Percentiles rank a stretch among this genome's conserved stretches.
Conservation (phyloP, 495 filamentous ascomycete genomes). For the Tetracladium marchalianum region DNA sequence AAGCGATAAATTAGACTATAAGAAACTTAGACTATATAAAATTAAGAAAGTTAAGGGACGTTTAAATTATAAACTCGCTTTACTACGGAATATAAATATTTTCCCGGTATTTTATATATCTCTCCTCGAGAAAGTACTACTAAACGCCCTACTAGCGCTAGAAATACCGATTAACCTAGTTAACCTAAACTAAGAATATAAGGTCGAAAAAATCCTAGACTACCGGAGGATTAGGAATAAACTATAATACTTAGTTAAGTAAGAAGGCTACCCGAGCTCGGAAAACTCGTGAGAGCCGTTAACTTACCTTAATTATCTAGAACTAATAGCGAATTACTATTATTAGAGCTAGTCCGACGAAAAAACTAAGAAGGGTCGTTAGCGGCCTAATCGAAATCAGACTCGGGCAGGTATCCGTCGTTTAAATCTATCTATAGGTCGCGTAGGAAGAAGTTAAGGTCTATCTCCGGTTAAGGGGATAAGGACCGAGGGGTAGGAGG, state of each 20-base stretch:
- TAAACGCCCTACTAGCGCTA: slow-evolving; percentile 1
- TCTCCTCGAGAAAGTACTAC: slow-evolving; percentile 1
- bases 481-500: too few relatives aligned
- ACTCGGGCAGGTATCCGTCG: too few relatives aligned
- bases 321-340: neutral
- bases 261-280: neutral
- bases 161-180: neutral
- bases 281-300: slow-evolving; percentile 1
- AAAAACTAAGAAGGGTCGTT: too few relatives aligned
- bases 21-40: too few relatives aligned
- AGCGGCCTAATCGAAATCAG: too few relatives aligned
- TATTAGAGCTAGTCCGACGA: too few relatives aligned
- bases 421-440: too few relatives aligned
- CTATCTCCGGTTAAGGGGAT: too few relatives aligned
- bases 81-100: slow-evolving; percentile 5
- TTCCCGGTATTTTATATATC: slow-evolving; percentile 4
- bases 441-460: too few relatives aligned
- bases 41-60: neutral
- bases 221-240: neutral
- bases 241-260: slow-evolving; percentile 6
- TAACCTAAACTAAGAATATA: neutral
- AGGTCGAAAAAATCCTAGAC: slow-evolving; percentile 1
- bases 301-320: neutral
- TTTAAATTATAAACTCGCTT: slow-evolving; percentile 3
- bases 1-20: too few relatives aligned